phyloP scores from a whole-genome alignment of 202 grass and related monocot genomes.

The Elaeis oleifera region DNA sequence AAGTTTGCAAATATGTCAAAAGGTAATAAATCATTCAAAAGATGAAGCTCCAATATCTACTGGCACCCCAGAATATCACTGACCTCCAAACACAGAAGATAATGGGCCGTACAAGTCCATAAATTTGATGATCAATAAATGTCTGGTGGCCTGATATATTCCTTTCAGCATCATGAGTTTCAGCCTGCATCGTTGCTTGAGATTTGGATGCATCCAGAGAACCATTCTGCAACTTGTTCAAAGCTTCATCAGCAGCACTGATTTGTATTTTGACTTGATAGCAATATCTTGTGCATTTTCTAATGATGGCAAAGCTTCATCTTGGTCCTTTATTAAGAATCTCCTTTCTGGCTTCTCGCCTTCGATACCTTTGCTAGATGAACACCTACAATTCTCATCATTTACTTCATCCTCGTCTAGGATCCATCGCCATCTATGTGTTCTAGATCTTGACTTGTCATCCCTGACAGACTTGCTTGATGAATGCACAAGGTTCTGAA shows the following conservation, averaged over 20 bases:
- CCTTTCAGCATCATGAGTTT: conserved; percentile 1
- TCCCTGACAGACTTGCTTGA: background rate
- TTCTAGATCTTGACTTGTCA: conserved; percentile 1
- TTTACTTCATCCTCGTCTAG: background rate
- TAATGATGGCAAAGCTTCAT: conserved; percentile 5
- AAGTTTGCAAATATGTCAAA: conserved; percentile 1
- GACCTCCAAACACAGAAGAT: conserved; percentile 41
- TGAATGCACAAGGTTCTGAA: background rate
- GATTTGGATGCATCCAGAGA: background rate
- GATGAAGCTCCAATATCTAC: too few species aligned
- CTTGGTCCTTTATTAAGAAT: conserved; percentile 13
- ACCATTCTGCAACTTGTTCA: background rate
- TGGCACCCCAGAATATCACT: background rate
- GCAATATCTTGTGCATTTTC: conserved; percentile 8
- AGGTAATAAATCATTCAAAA: background rate
- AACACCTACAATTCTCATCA: background rate
- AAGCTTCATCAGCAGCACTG: conserved; percentile 16
- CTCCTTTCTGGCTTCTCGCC: background rate
- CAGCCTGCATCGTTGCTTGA: conserved; percentile 13
- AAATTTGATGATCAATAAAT: conserved; percentile 2
- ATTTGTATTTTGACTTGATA: background rate
- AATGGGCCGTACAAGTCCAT: conserved; percentile 12
- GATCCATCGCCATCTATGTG: conserved; percentile 15
- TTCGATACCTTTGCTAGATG: background rate
- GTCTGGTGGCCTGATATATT: conserved; percentile 12